Conservation (phyloP, 495 filamentous ascomycete species). For the Xylaria sp. region DNA sequence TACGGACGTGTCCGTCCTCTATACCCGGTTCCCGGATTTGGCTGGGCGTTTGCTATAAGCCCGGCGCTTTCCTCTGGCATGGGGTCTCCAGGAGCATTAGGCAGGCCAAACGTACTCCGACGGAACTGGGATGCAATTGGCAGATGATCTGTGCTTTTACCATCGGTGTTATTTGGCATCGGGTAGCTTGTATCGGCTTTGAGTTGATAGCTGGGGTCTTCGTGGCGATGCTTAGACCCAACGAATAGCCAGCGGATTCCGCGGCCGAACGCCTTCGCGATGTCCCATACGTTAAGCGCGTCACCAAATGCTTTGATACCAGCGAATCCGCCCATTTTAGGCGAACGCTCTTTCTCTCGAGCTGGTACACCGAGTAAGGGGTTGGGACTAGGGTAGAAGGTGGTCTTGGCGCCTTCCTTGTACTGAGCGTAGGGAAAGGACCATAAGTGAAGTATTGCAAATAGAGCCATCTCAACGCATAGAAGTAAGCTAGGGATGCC, state of each 20-base stretch:
- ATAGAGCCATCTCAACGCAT: constrained; percentile 88
- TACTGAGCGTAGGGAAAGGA: constrained; percentile 83
- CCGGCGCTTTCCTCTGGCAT: constrained; percentile 53
- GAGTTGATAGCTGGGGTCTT: constrained; percentile 52
- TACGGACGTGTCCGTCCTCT: constrained; percentile 32
- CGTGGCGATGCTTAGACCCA: constrained; percentile 62
- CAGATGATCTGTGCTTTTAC: constrained; percentile 45
- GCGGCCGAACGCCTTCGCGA: constrained; percentile 78
- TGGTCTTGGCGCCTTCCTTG: constrained; percentile 46
- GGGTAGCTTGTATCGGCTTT: constrained; percentile 46
- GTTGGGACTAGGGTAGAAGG: constrained; percentile 45
- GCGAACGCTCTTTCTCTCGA: constrained; percentile 57
- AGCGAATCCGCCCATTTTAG: constrained; percentile 67
- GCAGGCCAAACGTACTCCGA: constrained; percentile 45
- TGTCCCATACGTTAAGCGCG: constrained; percentile 84
- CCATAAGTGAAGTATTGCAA: constrained; percentile 79
- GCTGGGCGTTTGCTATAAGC: constrained; percentile 56
- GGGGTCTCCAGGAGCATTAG: constrained; percentile 30
- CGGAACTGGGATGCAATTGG: constrained; percentile 54
- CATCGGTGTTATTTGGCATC: constrained; percentile 34
- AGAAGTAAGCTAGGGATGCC: constrained; percentile 81
- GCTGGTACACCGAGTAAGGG: constrained; percentile 39
- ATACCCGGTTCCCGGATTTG: constrained; percentile 44
- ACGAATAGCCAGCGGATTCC: constrained; percentile 83
- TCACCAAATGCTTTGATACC: constrained; percentile 70